Percentiles rank a stretch among this genome's conserved stretches.
Conservation (phyloP, 78 protist species). For the Reticulomyxa filosa region DNA sequence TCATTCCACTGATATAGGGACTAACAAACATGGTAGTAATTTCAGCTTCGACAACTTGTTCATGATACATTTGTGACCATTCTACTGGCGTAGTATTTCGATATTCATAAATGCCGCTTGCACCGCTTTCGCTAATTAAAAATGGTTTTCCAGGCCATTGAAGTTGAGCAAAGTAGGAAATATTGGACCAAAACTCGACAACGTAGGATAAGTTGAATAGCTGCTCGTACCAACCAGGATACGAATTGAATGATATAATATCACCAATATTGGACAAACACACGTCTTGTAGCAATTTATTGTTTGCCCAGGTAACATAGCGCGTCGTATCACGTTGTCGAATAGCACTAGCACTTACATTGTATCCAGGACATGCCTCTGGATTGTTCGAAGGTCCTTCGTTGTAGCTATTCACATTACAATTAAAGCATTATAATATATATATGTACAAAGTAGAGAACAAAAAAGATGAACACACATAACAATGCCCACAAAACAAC, state of each 20-base stretch:
- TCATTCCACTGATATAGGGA: background rate
- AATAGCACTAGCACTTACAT: background rate
- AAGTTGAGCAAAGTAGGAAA: no score
- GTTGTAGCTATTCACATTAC: constrained; percentile 13
- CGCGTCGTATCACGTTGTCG: background rate
- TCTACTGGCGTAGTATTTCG: background rate
- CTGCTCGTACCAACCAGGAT: background rate
- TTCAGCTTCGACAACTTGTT: background rate
- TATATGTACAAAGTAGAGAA: no score
- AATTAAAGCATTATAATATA: no score
- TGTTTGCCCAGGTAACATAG: constrained; percentile 19
- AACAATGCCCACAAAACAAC: background rate
- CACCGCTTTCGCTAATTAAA: constrained; percentile 21
- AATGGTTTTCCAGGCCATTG: constrained; percentile 1
- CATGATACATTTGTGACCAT: constrained; percentile 15
- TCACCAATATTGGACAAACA: background rate
- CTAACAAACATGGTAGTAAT: background rate
- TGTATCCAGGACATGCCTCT: constrained; percentile 1
- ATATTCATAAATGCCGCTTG: constrained; percentile 19
- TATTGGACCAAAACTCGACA: no score
- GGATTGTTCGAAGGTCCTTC: background rate
- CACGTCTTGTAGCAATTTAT: no score
- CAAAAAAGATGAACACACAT: no score
- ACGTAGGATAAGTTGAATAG: background rate
- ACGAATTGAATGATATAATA: background rate